Evolutionary conservation across 352 stramenopile species (phyloP), one percentile per base, ranked within the genome.

Genomic region (Pythium graminicola): DNA sequence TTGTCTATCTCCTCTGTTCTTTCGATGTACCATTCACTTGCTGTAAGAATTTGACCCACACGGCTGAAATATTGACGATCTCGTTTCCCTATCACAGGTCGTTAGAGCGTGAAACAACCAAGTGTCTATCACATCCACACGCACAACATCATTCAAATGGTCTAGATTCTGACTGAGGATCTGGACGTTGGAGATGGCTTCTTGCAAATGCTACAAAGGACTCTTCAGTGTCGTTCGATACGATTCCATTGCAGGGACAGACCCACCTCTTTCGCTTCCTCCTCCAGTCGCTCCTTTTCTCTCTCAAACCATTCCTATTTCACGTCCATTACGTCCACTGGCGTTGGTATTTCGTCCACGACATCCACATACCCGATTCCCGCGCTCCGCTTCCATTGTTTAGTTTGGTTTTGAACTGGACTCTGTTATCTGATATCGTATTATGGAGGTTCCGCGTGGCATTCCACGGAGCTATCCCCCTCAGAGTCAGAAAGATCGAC

Each of bases 81-180:
- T 91, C 77, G 57, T 83, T 69, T 5, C 81, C 81, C 81, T 91
- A 39, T 14, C 9, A 9, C 33, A 41, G n/a, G n/a, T n/a, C n/a
- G n/a, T n/a, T n/a, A n/a, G n/a, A n/a, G n/a, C n/a, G n/a, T n/a
- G n/a, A n/a, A n/a, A 36, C 8, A 36, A 36, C 31, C 31, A 36
- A 36, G 14, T 36, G 14, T 36, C 31, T 14, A 36, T 14, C 8
- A 36, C 31, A 36, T 14, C 8, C 6, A 19, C 33, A 41, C 33
- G 33, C 13, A 91, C 81, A 50, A 91, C 76, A 29, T 91, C 81
- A 41, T 91, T 89, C 19, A 89, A 58, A 43, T 91, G 81, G 45
- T 89, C 81, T 42, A 91, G 64, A 38, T 89, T 89, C 51, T 89
- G 81, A 53, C 76, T 86, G 26, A 89, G 54, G 47, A 88, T 91